Conservation (phyloP, 2,329 filamentous ascomycete genomes). For the Davidsoniella australis region DNA sequence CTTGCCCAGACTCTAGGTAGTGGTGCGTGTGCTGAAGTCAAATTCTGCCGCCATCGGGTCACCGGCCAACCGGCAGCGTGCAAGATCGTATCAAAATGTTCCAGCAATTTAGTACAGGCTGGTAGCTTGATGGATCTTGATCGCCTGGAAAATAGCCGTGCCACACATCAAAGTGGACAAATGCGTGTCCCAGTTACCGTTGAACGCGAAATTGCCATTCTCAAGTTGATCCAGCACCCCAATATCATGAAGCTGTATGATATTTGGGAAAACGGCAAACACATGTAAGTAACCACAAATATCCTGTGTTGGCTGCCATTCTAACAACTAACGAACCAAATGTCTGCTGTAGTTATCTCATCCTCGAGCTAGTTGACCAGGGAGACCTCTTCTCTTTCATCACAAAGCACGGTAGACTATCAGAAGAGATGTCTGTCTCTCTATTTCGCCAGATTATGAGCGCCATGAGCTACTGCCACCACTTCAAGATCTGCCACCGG, state of each 20-base stretch:
- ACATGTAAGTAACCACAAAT: conserved; percentile 49
- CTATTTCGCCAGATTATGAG: conserved; percentile 90
- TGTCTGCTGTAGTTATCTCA: conserved; percentile 53
- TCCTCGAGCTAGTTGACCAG: conserved; percentile 75
- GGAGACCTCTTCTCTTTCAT: conserved; percentile 79
- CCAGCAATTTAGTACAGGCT: conserved; percentile 64
- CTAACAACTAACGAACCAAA: neutral
- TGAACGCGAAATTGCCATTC: conserved; percentile 87
- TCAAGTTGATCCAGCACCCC: conserved; percentile 88
- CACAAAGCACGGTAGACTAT: conserved; percentile 51
- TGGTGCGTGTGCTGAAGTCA: conserved; percentile 76
- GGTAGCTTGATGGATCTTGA: conserved; percentile 75
- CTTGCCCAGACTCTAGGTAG: conserved; percentile 77
- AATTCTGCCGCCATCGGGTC: conserved; percentile 62
- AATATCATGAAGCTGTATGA: conserved; percentile 91
- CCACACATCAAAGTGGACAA: conserved; percentile 39
- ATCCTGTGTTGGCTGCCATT: no score
- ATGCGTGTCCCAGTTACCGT: conserved; percentile 71
- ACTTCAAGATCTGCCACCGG: conserved; percentile 87
- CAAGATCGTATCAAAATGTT: conserved; percentile 83
- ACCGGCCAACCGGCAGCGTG: conserved; percentile 75
- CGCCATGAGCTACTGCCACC: conserved; percentile 81
- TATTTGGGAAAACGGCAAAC: conserved; percentile 92
- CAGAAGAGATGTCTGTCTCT: conserved; percentile 63
- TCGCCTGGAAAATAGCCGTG: conserved; percentile 45